Evolutionary conservation across 768 basidiomycete species (phyloP).

Genomic region (Solioccasus polychromus): DNA sequence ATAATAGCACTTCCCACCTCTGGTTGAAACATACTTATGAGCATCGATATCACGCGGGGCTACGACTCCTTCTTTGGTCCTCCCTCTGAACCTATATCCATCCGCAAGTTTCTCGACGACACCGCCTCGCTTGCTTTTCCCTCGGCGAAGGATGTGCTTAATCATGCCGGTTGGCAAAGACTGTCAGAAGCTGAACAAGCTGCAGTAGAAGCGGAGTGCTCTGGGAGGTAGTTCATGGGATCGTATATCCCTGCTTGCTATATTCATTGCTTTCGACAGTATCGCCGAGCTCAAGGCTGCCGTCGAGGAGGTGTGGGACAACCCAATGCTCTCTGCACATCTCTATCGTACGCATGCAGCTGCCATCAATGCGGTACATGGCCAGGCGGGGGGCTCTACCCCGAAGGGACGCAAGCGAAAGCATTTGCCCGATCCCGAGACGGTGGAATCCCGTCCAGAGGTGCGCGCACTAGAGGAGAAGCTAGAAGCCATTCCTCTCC

Average conservation of each 20-base stretch:
- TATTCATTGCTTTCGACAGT: no score
- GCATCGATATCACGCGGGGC: slow-evolving; percentile 26
- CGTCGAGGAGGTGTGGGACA: slow-evolving; percentile 47
- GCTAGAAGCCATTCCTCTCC: slow-evolving; percentile 51
- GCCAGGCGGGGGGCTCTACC: slow-evolving; percentile 30
- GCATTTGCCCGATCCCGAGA: slow-evolving; percentile 21
- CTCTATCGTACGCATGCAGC: slow-evolving; percentile 53
- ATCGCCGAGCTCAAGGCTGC: slow-evolving; percentile 47
- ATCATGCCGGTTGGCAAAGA: slow-evolving; percentile 21
- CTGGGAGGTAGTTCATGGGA: slow-evolving; percentile 32
- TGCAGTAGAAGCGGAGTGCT: slow-evolving; percentile 40
- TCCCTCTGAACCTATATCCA: slow-evolving; percentile 51
- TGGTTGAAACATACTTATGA: slow-evolving; percentile 8
- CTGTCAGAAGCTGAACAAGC: slow-evolving; percentile 27
- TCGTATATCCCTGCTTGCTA: no score
- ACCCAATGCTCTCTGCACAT: slow-evolving; percentile 57
- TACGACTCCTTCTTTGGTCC: slow-evolving; percentile 62
- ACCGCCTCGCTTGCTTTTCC: slow-evolving; percentile 18
- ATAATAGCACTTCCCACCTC: background rate
- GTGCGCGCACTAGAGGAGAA: slow-evolving; percentile 46
- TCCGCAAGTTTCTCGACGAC: slow-evolving; percentile 44
- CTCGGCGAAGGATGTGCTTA: slow-evolving; percentile 6
- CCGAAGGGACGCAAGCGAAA: slow-evolving; percentile 36
- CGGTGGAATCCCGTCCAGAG: slow-evolving; percentile 39
- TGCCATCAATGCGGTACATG: slow-evolving; percentile 36